Percentiles rank a stretch among this genome's conserved stretches.
Conservation (phyloP, 164 flowering plant genomes). For the Umbilicus rupestris region DNA sequence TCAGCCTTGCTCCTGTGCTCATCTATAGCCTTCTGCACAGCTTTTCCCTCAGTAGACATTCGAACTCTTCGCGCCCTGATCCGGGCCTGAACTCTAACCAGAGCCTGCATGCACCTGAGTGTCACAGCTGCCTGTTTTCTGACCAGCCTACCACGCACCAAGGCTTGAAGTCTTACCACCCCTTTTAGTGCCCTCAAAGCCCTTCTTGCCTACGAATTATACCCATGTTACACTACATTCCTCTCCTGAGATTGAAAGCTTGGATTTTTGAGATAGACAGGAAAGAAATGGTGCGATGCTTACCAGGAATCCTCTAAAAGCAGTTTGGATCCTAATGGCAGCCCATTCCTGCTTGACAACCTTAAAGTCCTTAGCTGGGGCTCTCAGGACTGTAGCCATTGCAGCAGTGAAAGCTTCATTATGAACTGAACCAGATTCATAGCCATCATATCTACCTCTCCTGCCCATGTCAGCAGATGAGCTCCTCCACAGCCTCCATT, state of each 20-base stretch:
- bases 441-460: constrained; percentile 36
- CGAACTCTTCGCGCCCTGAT: constrained; percentile 84
- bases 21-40: constrained; percentile 61
- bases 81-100: constrained; percentile 81
- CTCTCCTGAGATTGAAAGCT: background rate
- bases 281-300: background rate
- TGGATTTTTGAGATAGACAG: background rate
- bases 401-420: constrained; percentile 55
- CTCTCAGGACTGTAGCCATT: constrained; percentile 67
- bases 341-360: constrained; percentile 89
- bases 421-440: constrained; percentile 20
- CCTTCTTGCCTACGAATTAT: constrained; percentile 56
- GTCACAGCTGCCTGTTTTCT: constrained; percentile 92
- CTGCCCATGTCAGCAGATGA: constrained; percentile 42
- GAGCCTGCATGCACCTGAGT: constrained; percentile 83
- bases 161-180: constrained; percentile 75
- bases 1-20: constrained; percentile 53
- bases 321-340: constrained; percentile 84
- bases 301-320: constrained; percentile 68
- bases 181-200: constrained; percentile 77
- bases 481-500: constrained; percentile 60
- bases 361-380: constrained; percentile 71
- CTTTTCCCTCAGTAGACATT: constrained; percentile 89
- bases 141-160: constrained; percentile 74
- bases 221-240: background rate